Evolutionary conservation across 495 filamentous ascomycete genomes (phyloP), one percentile per base, ranked within the genome.

Genomic region (Podospora comata): DNA sequence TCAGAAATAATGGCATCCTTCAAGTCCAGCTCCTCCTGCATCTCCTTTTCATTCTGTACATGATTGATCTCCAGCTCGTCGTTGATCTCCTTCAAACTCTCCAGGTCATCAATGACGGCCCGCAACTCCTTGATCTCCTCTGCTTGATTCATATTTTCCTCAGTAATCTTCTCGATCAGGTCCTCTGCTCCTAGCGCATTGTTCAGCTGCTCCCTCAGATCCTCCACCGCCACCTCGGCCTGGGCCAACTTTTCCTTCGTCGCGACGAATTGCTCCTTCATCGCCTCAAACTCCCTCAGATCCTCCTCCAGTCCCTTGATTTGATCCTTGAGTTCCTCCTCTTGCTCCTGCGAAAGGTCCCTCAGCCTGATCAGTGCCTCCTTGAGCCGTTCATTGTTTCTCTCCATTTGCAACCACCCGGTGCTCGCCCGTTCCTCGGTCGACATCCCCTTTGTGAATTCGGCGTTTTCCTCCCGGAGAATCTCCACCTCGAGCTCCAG

Each of bases 41-140:
- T 87, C 76, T 98, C 93, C 74, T 93, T 96, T 72, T 94, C 92
- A 13, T 92, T 91, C 73, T 97, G 93, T 16, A 93, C 85, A 77
- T 97, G 93, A 71, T 96, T 97, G 73, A 92, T 87, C 75, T 97
- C 94, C 11, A 98, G 85, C 76, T 98, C 96, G 70, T 98, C 94
- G 71, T 90, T 93, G 61, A 98, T 87, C 70, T 98, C 95, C 74
- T 93, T 94, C 60, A 98, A 77, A 34, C 84, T 88, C 74, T 97
- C 92, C 2, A 97, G 81, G 62, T 97, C 93, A 64, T 94, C 90
- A 66, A 97, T 90, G 1, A 87, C 87, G 26, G 86, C 85, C 68
- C 89, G 88, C 61, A 97, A 84, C 70, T 97, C 89, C 65, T 92
- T 90, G 55, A 97, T 88, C 69, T 92, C 86, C 73, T 97, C 91